Base-by-base conservation (phyloP, 768 basidiomycete species). In the Russula brevipes region DNA sequence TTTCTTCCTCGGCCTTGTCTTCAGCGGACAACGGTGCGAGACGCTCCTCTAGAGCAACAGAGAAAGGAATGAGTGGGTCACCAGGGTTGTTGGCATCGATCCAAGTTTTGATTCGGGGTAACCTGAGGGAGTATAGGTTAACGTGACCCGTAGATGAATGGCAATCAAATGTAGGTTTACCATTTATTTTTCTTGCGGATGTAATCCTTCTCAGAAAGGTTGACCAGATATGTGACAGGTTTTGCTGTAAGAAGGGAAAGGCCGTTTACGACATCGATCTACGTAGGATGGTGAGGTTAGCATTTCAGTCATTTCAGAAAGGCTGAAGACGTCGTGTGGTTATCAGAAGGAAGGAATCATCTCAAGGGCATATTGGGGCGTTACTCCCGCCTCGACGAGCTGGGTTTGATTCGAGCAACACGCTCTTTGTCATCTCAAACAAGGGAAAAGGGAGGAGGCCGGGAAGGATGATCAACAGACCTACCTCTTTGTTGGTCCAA, bases 121-220 rank as follows among this genome's bases (percentile, higher is more conserved):
- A 77, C 91, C 89, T 91, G 16, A 52, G 47, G 51, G 50, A 30
- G 57, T 9, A 17, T 3, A 4, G 42, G 19, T 54, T 8, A 33
- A 30, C 45, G 52, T 41, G 19, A 53, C 3, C 5, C 12, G 24
- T 16, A 49, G 17, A 19, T 19, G 46, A 47, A 35, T 14, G 24
- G 33, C 30, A 36, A 46, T 44, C 45, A 24, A 24, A 45, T 14
- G 30, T 17, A 33, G 19, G 67, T 72, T 46, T 62, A 89, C 95
- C 97, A 98, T 81, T 98, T 98, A 80, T 98, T 98, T 85, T 98
- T 98, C 77, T 98, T 98, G 67, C 97, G 87, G 63, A 91, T 77
- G 70, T 91, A 99, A 73, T 99, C 97, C 68, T 85, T 84, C 75
- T 98, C 95, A 63, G 90, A 93, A 52, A 99, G 79, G 77, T 99